A percentile compares a stretch with the other conserved stretches of the same genome.
phyloP scores from a whole-genome alignment of 1,284 basidiomycete species.

The Ceratobasidium sp. region DNA sequence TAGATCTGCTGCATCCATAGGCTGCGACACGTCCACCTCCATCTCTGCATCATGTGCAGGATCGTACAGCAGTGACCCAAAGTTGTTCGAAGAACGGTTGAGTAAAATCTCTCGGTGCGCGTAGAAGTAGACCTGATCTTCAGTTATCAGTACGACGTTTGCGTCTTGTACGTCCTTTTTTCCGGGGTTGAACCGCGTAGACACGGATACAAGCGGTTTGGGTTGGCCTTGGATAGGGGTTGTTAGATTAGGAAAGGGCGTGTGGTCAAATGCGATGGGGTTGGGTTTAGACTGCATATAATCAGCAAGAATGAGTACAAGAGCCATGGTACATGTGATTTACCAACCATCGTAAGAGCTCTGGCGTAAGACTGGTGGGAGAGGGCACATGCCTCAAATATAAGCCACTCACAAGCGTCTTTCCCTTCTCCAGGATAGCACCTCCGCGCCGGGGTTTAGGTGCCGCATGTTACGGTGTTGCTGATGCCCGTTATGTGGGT shows the following conservation, averaged over 20 bases:
- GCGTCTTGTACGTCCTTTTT: slow-evolving; percentile 38
- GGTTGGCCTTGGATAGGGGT: not conserved
- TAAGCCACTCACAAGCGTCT: not conserved
- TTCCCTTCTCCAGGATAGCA: not conserved
- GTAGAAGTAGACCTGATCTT: slow-evolving; percentile 48
- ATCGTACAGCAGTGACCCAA: slow-evolving; percentile 24
- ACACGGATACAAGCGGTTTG: slow-evolving; percentile 42
- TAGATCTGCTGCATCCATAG: not conserved
- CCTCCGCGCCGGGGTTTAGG: not conserved
- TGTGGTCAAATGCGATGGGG: not conserved
- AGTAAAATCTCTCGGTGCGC: slow-evolving; percentile 42
- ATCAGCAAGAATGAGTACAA: not conserved
- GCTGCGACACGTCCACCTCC: slow-evolving; percentile 6
- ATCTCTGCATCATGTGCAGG: not conserved
- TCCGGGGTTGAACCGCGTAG: slow-evolving; percentile 47
- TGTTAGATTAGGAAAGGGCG: not conserved
- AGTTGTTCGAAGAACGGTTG: slow-evolving; percentile 43
- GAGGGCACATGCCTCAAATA: not conserved
- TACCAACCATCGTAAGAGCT: not conserved
- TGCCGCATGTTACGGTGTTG: not conserved
- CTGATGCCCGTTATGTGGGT: not conserved
- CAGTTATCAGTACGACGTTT: slow-evolving; percentile 46
- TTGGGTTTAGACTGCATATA: slow-evolving; percentile 6
- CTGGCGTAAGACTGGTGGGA: not conserved
- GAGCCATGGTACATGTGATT: not conserved